These are phyloP conservation scores for Knoxia roxburghii DNA, from an alignment of 257 asterid species.

Conservation along the genomic window DNA sequence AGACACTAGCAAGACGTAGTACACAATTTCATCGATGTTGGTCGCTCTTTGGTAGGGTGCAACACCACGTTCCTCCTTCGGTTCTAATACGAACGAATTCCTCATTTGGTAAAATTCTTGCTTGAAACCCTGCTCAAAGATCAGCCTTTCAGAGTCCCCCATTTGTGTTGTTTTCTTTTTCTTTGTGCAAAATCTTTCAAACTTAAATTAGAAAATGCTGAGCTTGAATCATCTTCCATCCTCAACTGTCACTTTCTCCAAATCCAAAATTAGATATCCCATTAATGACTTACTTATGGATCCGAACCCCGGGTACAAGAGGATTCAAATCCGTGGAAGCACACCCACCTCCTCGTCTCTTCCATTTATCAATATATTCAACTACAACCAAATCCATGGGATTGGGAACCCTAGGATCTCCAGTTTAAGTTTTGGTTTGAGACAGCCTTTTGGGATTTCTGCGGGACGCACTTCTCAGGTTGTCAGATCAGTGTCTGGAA, in stretches of 20 bases:
- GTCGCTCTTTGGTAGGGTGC: background rate
- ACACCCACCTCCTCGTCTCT: slow-evolving; percentile 13
- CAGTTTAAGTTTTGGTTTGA: slow-evolving; percentile 36
- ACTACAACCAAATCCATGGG: slow-evolving; percentile 18
- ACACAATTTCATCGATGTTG: background rate
- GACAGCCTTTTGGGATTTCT: slow-evolving; percentile 35
- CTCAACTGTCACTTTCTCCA: slow-evolving; percentile 50
- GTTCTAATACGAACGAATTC: too few relatives aligned
- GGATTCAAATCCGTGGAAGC: slow-evolving; percentile 26
- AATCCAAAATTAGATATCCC: slow-evolving; percentile 29
- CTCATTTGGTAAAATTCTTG: background rate
- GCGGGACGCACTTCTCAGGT: slow-evolving; percentile 33
- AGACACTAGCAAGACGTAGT: too few relatives aligned
- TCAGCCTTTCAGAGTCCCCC: background rate
- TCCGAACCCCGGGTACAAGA: slow-evolving; percentile 34
- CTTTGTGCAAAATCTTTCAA: too few relatives aligned
- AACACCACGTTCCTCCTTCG: background rate
- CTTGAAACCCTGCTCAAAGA: background rate
- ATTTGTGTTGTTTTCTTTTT: background rate
- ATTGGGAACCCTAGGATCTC: slow-evolving; percentile 33
- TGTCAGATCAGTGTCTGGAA: slow-evolving; percentile 39
- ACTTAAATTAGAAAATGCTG: slow-evolving; percentile 57
- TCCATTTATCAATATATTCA: slow-evolving; percentile 15
- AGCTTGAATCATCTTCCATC: slow-evolving; percentile 62
- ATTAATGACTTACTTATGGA: slow-evolving; percentile 27